Percentiles rank a stretch among this genome's conserved stretches.
Conservation (phyloP, 129 eudicot genomes). For the Flaveria brownii region DNA sequence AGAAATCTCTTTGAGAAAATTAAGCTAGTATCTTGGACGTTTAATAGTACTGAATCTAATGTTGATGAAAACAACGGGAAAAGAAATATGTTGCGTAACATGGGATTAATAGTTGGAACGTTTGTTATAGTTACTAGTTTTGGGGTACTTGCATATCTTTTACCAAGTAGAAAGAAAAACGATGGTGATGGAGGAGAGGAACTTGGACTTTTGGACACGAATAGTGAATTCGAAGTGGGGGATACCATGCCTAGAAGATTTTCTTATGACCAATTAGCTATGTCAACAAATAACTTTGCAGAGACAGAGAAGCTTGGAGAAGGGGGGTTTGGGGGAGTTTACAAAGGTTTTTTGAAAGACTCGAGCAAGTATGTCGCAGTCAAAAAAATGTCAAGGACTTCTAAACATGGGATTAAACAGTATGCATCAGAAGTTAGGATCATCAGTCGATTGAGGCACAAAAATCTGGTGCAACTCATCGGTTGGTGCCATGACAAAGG, state of each 20-base stretch:
- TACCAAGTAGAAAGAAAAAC: slow-evolving; percentile 18
- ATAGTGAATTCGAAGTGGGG: slow-evolving; percentile 37
- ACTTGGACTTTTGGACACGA: slow-evolving; percentile 10
- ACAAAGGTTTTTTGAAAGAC: neutral
- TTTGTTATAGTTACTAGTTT: slow-evolving; percentile 2
- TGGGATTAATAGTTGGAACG: slow-evolving; percentile 22
- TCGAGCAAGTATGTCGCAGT: neutral
- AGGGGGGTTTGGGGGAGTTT: neutral
- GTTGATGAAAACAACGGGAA: slow-evolving; percentile 2
- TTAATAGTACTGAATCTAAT: slow-evolving; percentile 7
- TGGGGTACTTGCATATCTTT: neutral
- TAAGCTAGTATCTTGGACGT: slow-evolving; percentile 25
- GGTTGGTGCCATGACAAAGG: slow-evolving; percentile 6
- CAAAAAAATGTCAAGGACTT: neutral
- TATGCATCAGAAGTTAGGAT: neutral
- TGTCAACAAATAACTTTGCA: slow-evolving; percentile 37
- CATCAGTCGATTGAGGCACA: neutral
- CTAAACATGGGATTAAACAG: neutral
- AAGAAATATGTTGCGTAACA: neutral
- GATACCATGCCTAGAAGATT: slow-evolving; percentile 40
- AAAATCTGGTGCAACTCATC: neutral
- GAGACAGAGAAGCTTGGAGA: slow-evolving; percentile 12
- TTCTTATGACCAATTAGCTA: slow-evolving; percentile 35
- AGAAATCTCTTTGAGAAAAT: neutral
- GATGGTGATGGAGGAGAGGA: neutral